Base-by-base conservation (phyloP, 768 basidiomycete genomes). In the Russula abietina region DNA sequence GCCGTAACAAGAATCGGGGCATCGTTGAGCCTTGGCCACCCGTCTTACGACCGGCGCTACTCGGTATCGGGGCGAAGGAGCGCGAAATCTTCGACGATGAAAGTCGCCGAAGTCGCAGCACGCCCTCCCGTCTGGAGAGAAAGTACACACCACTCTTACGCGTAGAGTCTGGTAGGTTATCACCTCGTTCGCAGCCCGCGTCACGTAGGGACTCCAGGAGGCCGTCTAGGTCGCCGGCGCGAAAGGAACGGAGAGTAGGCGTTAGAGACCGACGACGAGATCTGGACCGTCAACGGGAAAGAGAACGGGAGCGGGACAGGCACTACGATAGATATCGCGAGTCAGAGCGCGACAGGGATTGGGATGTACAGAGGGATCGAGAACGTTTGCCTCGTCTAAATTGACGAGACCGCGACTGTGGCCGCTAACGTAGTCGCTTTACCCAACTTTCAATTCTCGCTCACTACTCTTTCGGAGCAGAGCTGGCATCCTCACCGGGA, bases 111-210 rank as follows among this genome's bases (percentile, higher is more conserved):
- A 73, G 74, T 61, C 75, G 74, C 45, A 19, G 8, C 16, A 66
- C 64, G 7, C 76, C 71, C 67, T 80, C 75, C 69, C 76, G 80
- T 36, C 81, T 81, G 3, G 90, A 92, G 59, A 85, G 83, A 75
- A 82, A 84, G 68, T 98, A 97, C 70, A 76, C 95, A 30, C 95
- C 97, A 11, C 77, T 98, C 33, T 70, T 93, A 50, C 91, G 84
- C 75, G 80, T 79, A 71, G 91, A 90, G 30, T 49, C 58, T 32
- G 66, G 62, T 4, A 38, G 43, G 56, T 78, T 78, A 43, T 50
- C 53, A 38, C 49, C 63, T 32, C 56, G 4, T 36, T 59, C 61
- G 26, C 53, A 52, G 43, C 39, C 65, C 2, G 14, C 43, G 11
- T 66, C 65, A 10, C 52, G 50, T 22, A 43, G 57, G 4, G 24